Base-by-base conservation (phyloP, 345 rosid species). In the Psidium guajava region DNA sequence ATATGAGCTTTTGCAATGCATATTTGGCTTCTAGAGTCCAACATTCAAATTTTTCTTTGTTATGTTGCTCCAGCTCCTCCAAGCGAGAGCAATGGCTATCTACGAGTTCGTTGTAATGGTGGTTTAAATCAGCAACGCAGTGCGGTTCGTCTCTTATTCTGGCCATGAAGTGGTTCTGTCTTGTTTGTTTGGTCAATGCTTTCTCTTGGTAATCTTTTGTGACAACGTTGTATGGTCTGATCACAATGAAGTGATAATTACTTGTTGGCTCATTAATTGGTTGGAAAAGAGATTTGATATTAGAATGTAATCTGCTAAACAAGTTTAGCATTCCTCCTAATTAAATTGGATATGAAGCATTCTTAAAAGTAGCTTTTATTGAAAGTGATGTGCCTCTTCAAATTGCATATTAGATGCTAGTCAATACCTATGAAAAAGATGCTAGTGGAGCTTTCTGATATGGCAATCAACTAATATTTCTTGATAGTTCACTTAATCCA, bases 31-130 rank as follows among this genome's bases (percentile, higher is more conserved):
- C 28, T 10, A 59, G 3, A 12, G 44, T 21, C 47, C 4, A 1
- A 14, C 27, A 16, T 27, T 27, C 64, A 47, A 77, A 10, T 85
- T 28, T 8, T 44, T 11, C 84, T 42, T 51, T 49, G 54, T 82
- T 73, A 54, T 55, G 24, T 87, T 88, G 81, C 88, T 84, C 91
- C 95, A 98, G 99, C 99, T 91, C 99, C 99, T 83, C 92, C 97
- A 6, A 90, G 75, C 82, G 96, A 93, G 89, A 93, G 91, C 74
- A 96, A 92, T 91, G 98, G 99, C 47, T 97, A 93, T 89, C 94
- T 97, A 85, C 98, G 99, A 85, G 99, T 97, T 82, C 98, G 99
- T 18, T 97, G 99, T 88, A 97, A 97, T 86, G 99, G 99, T 89
- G 98, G 99, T 59, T 89, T 97, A 90, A 97, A 97, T 91, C 99